Evolutionary conservation across 1,139 yeast species (phyloP).

Genomic region (Zhuliangozyma parablackwelliae): DNA sequence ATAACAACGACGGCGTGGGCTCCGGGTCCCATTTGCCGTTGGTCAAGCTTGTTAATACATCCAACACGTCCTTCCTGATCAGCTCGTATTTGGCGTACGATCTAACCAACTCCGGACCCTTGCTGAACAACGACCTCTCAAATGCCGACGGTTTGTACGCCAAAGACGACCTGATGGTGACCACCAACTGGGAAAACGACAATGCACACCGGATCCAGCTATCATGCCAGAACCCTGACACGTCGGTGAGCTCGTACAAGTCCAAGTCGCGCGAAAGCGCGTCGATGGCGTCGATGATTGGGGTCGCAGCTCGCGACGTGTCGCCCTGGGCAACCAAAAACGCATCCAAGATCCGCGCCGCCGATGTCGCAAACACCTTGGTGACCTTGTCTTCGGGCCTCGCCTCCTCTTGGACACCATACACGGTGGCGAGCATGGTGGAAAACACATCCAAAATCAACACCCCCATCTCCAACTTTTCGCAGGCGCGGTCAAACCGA

Average conservation of each 20-base stretch:
- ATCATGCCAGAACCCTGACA: constrained; percentile 37
- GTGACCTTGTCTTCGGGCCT: constrained; percentile 41
- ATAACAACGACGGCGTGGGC: constrained; percentile 70
- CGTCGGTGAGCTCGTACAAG: constrained; percentile 39
- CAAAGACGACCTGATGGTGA: constrained; percentile 53
- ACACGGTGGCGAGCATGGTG: constrained; percentile 50
- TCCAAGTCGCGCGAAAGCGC: constrained; percentile 35
- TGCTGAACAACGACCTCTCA: constrained; percentile 56
- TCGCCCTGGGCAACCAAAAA: constrained; percentile 55
- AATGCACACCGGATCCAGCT: constrained; percentile 42
- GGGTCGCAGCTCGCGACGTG: constrained; percentile 50
- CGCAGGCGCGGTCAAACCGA: constrained; percentile 53
- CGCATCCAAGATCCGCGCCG: constrained; percentile 46
- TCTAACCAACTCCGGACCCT: constrained; percentile 55
- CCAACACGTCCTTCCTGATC: constrained; percentile 51
- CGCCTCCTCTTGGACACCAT: constrained; percentile 50
- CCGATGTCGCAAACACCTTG: constrained; percentile 46
- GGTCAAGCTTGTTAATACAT: constrained; percentile 58
- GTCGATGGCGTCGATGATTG: constrained; percentile 51
- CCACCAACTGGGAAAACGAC: constrained; percentile 38
- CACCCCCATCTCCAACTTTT: constrained; percentile 61
- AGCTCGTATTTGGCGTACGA: constrained; percentile 49
- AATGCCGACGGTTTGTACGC: constrained; percentile 54
- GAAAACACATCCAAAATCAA: constrained; percentile 54
- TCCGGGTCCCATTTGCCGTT: constrained; percentile 53